phyloP scores from a whole-genome alignment of 805 yeast genomes.

The Teunomyces stri region DNA sequence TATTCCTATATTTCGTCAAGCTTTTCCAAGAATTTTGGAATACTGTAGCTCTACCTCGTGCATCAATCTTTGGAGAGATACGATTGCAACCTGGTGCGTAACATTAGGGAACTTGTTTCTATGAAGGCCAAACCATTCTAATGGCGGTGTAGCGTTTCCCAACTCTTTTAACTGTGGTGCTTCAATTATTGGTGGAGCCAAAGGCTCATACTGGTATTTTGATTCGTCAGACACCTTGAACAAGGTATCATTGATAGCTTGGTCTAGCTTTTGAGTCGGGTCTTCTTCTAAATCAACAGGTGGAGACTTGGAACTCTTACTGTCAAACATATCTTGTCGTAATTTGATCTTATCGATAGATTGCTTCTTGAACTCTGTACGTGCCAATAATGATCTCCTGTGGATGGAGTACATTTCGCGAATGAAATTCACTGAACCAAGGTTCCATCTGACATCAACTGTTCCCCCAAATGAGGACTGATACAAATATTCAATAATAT shows the following conservation, averaged over 20 bases:
- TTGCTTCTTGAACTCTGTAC: conserved; percentile 40
- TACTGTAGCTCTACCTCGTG: conserved; percentile 61
- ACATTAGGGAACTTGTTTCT: conserved; percentile 81
- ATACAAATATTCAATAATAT: conserved; percentile 63
- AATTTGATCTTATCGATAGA: conserved; percentile 30
- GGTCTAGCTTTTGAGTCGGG: conserved; percentile 27
- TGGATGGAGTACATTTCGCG: conserved; percentile 92
- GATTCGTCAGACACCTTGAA: conserved; percentile 36
- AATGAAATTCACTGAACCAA: conserved; percentile 86
- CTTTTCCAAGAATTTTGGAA: conserved; percentile 48
- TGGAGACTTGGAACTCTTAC: conserved; percentile 8
- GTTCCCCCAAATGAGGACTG: conserved; percentile 81
- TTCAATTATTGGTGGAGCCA: conserved; percentile 76
- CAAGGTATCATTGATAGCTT: conserved; percentile 37
- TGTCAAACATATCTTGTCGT: conserved; percentile 23
- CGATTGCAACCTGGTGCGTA: conserved; percentile 77
- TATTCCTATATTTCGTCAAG: conserved; percentile 13
- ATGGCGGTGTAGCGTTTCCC: conserved; percentile 96
- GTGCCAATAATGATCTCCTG: conserved; percentile 64
- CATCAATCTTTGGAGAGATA: conserved; percentile 70
- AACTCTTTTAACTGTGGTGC: conserved; percentile 87
- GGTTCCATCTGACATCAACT: conserved; percentile 89
- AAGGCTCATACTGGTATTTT: conserved; percentile 56
- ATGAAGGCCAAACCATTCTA: conserved; percentile 97
- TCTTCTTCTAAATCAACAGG: conserved; percentile 16